A percentile compares a stretch with the other conserved stretches of the same genome.
Conservation (phyloP, 805 yeast genomes). For the Schizosaccharomyces japonicus region DNA sequence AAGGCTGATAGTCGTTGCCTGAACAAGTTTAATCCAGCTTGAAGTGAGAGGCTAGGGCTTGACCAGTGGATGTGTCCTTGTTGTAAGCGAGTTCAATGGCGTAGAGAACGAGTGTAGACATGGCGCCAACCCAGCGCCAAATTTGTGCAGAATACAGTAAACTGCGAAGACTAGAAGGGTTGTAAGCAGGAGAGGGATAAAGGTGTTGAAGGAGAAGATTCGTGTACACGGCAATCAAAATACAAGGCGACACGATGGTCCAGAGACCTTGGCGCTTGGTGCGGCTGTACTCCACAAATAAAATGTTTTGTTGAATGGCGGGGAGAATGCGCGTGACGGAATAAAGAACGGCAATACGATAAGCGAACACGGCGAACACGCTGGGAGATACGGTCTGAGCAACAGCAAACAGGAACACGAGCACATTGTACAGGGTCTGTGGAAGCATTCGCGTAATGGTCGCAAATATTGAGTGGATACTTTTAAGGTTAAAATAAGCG, state of each 20-base stretch:
- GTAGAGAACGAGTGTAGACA: constrained; percentile 54
- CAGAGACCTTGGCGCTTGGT: not conserved
- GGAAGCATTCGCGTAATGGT: constrained; percentile 20
- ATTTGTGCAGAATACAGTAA: constrained; percentile 45
- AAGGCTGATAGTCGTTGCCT: no score
- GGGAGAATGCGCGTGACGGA: constrained; percentile 92
- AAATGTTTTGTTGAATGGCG: constrained; percentile 18
- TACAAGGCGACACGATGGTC: constrained; percentile 47
- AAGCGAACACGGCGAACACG: constrained; percentile 56
- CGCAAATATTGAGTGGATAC: constrained; percentile 12
- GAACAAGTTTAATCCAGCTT: constrained; percentile 2
- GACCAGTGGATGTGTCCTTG: constrained; percentile 12
- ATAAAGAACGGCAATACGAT: constrained; percentile 59
- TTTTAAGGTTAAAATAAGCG: not conserved
- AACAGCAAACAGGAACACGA: constrained; percentile 25
- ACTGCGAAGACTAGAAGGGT: constrained; percentile 39
- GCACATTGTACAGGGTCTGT: constrained; percentile 19
- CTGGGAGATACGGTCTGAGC: constrained; percentile 52
- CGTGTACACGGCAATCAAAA: constrained; percentile 83
- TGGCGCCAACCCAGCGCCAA: constrained; percentile 92
- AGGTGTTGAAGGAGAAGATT: constrained; percentile 69
- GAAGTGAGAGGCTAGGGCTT: not conserved
- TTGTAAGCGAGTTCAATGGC: constrained; percentile 35
- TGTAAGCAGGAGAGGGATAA: constrained; percentile 19
- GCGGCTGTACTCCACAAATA: constrained; percentile 1